A percentile compares a stretch with the other conserved stretches of the same genome.
Conservation (phyloP, 2,329 filamentous ascomycete genomes). For the Fusarium redolens region DNA sequence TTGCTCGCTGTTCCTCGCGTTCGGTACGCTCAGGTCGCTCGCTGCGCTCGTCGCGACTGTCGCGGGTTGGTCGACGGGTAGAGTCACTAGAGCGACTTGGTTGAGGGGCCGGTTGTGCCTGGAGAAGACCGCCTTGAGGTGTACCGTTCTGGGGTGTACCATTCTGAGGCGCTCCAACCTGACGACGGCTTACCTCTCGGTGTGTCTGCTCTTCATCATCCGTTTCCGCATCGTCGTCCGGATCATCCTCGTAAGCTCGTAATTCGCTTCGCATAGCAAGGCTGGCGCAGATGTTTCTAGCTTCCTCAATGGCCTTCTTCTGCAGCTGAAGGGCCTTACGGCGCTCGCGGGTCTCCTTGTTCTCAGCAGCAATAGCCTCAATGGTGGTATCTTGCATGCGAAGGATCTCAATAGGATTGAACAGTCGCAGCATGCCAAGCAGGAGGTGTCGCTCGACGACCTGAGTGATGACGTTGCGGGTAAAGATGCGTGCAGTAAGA, state of each 20-base stretch:
- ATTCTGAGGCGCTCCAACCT: constrained; percentile 32
- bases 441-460: constrained; percentile 64
- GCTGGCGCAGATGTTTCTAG: constrained; percentile 60
- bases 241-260: constrained; percentile 53
- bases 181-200: constrained; percentile 26
- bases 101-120: constrained; percentile 24
- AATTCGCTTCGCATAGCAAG: constrained; percentile 65
- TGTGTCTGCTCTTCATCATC: constrained; percentile 48
- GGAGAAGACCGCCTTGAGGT: constrained; percentile 29
- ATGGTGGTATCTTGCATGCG: constrained; percentile 58
- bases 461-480: constrained; percentile 64
- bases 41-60: constrained; percentile 40
- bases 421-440: constrained; percentile 63
- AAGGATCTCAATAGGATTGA: constrained; percentile 64
- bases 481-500: constrained; percentile 63
- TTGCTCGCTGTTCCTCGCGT: constrained; percentile 37
- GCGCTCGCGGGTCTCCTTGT: constrained; percentile 64
- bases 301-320: constrained; percentile 63
- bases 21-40: constrained; percentile 29
- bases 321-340: constrained; percentile 60
- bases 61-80: constrained; percentile 33
- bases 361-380: constrained; percentile 64
- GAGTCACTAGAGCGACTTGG: constrained; percentile 36
- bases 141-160: constrained; percentile 25
- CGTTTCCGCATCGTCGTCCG: constrained; percentile 46